Base-by-base conservation (phyloP, 345 rosid genomes). In the Odontarrhena argentea region DNA sequence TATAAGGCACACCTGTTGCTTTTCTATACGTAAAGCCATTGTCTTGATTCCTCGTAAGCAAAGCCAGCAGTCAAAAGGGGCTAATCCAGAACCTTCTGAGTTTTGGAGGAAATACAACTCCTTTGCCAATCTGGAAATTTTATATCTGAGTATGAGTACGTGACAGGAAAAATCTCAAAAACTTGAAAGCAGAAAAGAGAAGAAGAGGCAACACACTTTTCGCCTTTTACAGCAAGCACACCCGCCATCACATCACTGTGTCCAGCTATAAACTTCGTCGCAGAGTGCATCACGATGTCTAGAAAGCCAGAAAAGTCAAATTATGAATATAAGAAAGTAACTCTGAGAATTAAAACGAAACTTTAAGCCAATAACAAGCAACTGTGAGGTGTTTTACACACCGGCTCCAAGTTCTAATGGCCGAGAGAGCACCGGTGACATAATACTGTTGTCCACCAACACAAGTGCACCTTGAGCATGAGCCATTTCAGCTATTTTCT, bases 381-480 rank as follows among this genome's bases (percentile, higher is more conserved):
- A 54, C 10, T 10, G 47, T 28, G 44, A 36, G n/a, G 32, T 45
- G 13, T 61, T 59, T 13, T 46, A 62, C 74, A 8, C 36, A 90
- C 97, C 98, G 75, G 96, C 97, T 80, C 97, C 99, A 67, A 94
- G 90, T 76, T 91, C 91, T 77, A 94, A 58, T 5, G 97, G 99
- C 30, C 63, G 95, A 40, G 96, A 89, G 58, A 88, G 71, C 47
- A 91, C 96, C 34, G 97, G 91, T 11, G 99, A 91, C 97, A 94
- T 76, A 42, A 94, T 88, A 77, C 96, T 94, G 74, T 94, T 91
- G 76, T 94, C 97, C 18, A 88, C 95, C 83, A 94, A 75, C 66
- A 94, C 32, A 76, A 88, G 87, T 24, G 97, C 97, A 68, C 88
- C 96, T 35, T 79, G 80, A 46, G 83, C 76, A 72, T 91, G 97